These are phyloP conservation scores for Nakataea oryzae DNA, from an alignment of 2,329 filamentous ascomycete genomes.

Conservation along the genomic window DNA sequence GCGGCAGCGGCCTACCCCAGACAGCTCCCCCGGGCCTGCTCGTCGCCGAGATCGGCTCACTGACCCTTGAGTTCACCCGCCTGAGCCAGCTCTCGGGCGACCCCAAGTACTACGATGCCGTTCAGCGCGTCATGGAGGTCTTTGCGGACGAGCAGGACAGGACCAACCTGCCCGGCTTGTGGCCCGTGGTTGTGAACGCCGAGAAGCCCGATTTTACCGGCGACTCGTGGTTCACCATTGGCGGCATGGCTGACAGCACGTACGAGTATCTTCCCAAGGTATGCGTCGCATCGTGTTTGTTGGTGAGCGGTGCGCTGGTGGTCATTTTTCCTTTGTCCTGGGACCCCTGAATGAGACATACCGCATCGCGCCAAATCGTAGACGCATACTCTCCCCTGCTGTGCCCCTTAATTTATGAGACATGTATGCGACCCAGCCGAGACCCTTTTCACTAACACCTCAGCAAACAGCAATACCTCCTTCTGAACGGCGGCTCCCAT, in stretches of 20 bases:
- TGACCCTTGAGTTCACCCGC: conserved; percentile 66
- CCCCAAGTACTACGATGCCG: conserved; percentile 65
- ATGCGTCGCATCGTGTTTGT: conserved; percentile 13
- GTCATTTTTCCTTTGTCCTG: neutral
- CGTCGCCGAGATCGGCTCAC: conserved; percentile 45
- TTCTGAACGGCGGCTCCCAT: conserved; percentile 40
- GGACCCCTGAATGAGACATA: neutral
- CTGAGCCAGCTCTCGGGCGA: conserved; percentile 64
- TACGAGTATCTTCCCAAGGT: conserved; percentile 51
- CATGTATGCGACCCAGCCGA: neutral
- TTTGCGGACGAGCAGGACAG: conserved; percentile 54
- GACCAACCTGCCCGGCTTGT: conserved; percentile 62
- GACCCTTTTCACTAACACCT: neutral
- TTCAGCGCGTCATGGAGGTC: conserved; percentile 61
- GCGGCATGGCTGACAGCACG: conserved; percentile 34
- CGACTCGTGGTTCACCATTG: conserved; percentile 29
- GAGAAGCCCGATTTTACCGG: conserved; percentile 34
- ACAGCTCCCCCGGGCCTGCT: conserved; percentile 24
- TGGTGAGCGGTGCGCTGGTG: conserved; percentile 21
- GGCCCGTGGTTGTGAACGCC: conserved; percentile 57
- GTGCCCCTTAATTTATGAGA: too few species aligned
- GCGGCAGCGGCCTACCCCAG: conserved; percentile 11
- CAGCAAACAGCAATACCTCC: conserved; percentile 5
- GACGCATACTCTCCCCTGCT: too few species aligned
- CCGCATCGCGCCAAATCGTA: too few species aligned